Conservation (phyloP, 1,284 basidiomycete genomes). For the Salmacisia buchloeana region DNA sequence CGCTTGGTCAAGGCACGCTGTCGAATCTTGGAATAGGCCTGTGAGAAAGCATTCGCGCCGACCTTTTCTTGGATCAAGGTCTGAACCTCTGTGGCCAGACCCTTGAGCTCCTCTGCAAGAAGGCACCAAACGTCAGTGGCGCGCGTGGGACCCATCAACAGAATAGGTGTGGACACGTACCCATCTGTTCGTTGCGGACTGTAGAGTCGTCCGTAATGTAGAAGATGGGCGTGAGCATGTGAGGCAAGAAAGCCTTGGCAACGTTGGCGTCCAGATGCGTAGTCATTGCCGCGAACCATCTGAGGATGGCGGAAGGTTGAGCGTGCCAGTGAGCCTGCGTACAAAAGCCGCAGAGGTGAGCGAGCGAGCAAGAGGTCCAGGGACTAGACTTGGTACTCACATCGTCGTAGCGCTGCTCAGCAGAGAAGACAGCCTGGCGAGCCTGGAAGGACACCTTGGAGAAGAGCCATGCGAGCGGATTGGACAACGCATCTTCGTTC, state of each 20-base stretch:
- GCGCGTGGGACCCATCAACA: neutral
- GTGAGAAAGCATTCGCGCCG: conserved; percentile 73
- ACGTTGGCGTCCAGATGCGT: conserved; percentile 14
- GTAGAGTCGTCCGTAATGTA: conserved; percentile 72
- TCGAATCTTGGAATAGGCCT: conserved; percentile 71
- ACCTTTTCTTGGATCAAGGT: conserved; percentile 81
- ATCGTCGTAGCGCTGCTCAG: neutral
- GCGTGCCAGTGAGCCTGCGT: conserved; percentile 46
- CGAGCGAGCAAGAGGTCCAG: neutral
- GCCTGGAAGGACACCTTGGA: conserved; percentile 86
- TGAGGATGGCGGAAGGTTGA: conserved; percentile 71
- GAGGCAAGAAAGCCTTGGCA: conserved; percentile 61
- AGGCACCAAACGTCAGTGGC: neutral
- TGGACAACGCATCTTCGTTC: conserved; percentile 49
- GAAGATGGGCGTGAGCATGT: conserved; percentile 80
- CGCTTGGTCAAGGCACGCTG: conserved; percentile 66
- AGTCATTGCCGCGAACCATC: conserved; percentile 49
- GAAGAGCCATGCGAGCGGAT: conserved; percentile 84
- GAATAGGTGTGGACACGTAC: neutral
- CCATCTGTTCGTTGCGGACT: conserved; percentile 66
- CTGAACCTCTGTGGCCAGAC: conserved; percentile 74
- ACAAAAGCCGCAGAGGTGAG: neutral
- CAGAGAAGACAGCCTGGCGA: conserved; percentile 49
- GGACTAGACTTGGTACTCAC: neutral
- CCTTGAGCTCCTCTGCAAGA: conserved; percentile 72